A percentile compares a stretch with the other conserved stretches of the same genome.
Conservation (phyloP, 2,329 filamentous ascomycete species). For the Paecilomyces niveus region DNA sequence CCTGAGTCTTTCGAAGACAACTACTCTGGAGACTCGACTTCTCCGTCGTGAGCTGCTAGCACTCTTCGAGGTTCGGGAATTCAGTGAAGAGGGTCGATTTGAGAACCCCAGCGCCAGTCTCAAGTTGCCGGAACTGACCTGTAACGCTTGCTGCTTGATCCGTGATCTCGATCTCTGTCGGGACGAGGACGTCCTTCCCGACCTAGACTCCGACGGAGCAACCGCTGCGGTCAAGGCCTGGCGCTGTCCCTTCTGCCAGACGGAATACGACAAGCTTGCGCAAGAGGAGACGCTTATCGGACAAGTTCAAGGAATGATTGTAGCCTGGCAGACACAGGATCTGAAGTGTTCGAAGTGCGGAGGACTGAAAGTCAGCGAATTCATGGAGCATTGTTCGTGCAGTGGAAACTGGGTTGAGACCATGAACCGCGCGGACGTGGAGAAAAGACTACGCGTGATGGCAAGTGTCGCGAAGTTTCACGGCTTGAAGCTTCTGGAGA, state of each 20-base stretch:
- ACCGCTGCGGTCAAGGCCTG: constrained; percentile 47
- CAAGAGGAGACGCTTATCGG: constrained; percentile 79
- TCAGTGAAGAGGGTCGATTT: constrained; percentile 81
- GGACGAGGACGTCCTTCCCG: constrained; percentile 70
- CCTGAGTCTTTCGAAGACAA: constrained; percentile 81
- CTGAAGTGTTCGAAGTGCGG: constrained; percentile 71
- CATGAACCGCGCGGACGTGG: constrained; percentile 59
- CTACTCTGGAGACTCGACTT: constrained; percentile 77
- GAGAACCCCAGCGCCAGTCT: constrained; percentile 74
- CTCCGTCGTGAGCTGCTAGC: constrained; percentile 82
- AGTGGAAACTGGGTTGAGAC: constrained; percentile 76
- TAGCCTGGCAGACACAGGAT: constrained; percentile 85
- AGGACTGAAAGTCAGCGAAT: constrained; percentile 71
- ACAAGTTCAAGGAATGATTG: constrained; percentile 64
- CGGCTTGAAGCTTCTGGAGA: constrained; percentile 71
- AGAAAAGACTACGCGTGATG: constrained; percentile 61
- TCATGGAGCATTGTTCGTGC: constrained; percentile 94
- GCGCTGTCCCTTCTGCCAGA: constrained; percentile 70
- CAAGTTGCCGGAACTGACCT: constrained; percentile 68
- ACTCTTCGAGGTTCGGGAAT: constrained; percentile 91
- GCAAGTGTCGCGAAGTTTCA: constrained; percentile 70
- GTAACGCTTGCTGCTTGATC: constrained; percentile 82
- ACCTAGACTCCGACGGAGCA: constrained; percentile 24
- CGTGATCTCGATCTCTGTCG: constrained; percentile 88
- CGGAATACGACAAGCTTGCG: constrained; percentile 66